Evolutionary conservation across 129 eudicot species (phyloP).

Genomic region (Artemisia argyi): DNA sequence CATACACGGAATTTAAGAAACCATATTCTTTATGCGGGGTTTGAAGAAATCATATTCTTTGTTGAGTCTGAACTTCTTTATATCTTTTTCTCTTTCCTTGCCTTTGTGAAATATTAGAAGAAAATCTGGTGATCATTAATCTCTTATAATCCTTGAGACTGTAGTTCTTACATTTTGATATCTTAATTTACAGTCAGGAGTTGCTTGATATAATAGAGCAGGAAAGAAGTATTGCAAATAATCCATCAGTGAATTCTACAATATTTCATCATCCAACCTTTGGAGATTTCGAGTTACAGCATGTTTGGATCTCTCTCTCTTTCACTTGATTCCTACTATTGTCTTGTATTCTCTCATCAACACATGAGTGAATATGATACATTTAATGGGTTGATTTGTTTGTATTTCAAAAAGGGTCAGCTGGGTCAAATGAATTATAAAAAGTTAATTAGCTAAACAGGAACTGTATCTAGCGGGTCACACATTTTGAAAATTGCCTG

Average conservation of each 20-base stretch:
- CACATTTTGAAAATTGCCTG: neutral
- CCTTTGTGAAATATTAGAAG: neutral
- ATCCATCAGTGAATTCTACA: slow-evolving; percentile 70
- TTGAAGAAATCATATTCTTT: neutral
- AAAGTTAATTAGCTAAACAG: neutral
- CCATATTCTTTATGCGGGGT: neutral
- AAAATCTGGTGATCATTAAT: neutral
- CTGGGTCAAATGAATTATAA: neutral
- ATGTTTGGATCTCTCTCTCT: slow-evolving; percentile 40
- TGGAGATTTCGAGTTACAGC: slow-evolving; percentile 93
- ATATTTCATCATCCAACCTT: slow-evolving; percentile 96
- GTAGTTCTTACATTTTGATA: slow-evolving; percentile 17
- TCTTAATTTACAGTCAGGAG: slow-evolving; percentile 75
- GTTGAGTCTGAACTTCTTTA: neutral
- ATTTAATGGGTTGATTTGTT: neutral
- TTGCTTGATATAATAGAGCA: slow-evolving; percentile 84
- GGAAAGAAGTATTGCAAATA: slow-evolving; percentile 68
- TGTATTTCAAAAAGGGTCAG: neutral
- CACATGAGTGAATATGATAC: neutral
- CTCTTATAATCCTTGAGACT: neutral
- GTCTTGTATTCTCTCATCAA: neutral
- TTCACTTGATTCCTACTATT: neutral
- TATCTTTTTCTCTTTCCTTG: slow-evolving; percentile 18
- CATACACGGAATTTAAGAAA: neutral
- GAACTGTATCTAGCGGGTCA: neutral